Evolutionary conservation across 225 moss, liverwort and hornwort genomes (phyloP), one percentile per base, ranked within the genome.

Genomic region (Physcomitrium patens): DNA sequence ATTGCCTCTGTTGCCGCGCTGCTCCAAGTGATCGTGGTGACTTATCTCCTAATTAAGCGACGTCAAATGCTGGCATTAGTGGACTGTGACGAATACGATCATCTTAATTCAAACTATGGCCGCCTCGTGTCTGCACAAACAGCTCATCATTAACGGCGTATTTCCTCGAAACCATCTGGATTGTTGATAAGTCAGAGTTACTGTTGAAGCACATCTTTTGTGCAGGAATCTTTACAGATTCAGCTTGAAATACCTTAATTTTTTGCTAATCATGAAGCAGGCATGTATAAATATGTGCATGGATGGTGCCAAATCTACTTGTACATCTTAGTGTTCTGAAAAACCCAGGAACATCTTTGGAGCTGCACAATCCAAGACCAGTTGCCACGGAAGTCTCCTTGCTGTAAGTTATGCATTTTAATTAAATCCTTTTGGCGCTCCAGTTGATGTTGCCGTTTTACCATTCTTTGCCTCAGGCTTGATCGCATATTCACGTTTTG

Each of bases 21-120:
- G 63, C 56, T 80, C 19, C 70, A 80, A 70, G 64, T 80, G 41
- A 2, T 64, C 14, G 70, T 80, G 49, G 75, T 75, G 22, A 16
- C 63, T 8, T 80, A 75, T 65, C 70, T 80, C 9, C 63, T 75
- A 11, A 45, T 65, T 6, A 80, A 80, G 56, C 75, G 75, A 49
- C 74, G 46, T 8, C 64, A 80, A 16, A 80, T 80, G 75, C 45
- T 75, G 63, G 69, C 57, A 9, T 70, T 75, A 69, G 79, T 75
- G 69, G 62, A 63, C 10, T 58, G 24, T 26, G 58, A 58, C 23
- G 60, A 82, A 4, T 76, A 54, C 14, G 76, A 79, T 5, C 16
- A 27, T 17, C 55, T 73, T 60, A 55, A 55, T 50, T 24, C 63
- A 11, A 59, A 53, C 48, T 76, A 64, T 65, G 59, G 69, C 43